A percentile compares a stretch with the other conserved stretches of the same genome.
These are phyloP conservation scores for Patellifolia procumbens DNA, from an alignment of 179 eudicot species.

Conservation along the genomic window DNA sequence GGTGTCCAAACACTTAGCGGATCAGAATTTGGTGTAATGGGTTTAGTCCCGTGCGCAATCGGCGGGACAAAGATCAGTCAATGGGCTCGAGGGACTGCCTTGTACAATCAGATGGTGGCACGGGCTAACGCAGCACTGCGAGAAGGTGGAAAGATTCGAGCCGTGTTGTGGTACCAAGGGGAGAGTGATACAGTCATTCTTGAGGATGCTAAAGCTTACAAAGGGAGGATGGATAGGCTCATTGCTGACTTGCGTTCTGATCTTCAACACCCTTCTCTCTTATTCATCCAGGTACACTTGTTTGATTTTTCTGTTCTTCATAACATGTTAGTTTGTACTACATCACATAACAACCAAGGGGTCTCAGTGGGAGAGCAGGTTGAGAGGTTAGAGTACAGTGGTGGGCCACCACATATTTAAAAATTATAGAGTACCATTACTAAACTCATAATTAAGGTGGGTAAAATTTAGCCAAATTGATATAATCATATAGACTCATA, in stretches of 20 bases:
- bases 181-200: constrained; percentile 39
- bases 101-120: constrained; percentile 34
- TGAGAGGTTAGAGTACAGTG: too few relatives aligned
- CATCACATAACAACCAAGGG: too few relatives aligned
- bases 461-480: too few relatives aligned
- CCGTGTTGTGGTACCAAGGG: constrained; percentile 51
- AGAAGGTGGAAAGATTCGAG: constrained; percentile 34
- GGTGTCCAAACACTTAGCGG: constrained; percentile 15
- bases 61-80: constrained; percentile 43
- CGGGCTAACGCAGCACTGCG: constrained; percentile 30
- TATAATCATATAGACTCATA: too few relatives aligned
- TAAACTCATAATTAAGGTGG: too few relatives aligned
- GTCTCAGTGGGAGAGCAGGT: too few relatives aligned
- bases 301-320: too few relatives aligned
- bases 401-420: too few relatives aligned
- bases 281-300: constrained; percentile 39
- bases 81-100: constrained; percentile 34
- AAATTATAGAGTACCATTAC: too few relatives aligned
- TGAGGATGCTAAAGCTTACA: constrained; percentile 34
- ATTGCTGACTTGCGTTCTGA: constrained; percentile 38
- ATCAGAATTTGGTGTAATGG: constrained; percentile 25
- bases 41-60: constrained; percentile 51
- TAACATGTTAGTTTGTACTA: too few relatives aligned
- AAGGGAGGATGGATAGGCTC: constrained; percentile 30
- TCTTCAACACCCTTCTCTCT: constrained; percentile 32